Conservation (phyloP, 1,284 basidiomycete genomes). For the Apiotrichum porosum region DNA sequence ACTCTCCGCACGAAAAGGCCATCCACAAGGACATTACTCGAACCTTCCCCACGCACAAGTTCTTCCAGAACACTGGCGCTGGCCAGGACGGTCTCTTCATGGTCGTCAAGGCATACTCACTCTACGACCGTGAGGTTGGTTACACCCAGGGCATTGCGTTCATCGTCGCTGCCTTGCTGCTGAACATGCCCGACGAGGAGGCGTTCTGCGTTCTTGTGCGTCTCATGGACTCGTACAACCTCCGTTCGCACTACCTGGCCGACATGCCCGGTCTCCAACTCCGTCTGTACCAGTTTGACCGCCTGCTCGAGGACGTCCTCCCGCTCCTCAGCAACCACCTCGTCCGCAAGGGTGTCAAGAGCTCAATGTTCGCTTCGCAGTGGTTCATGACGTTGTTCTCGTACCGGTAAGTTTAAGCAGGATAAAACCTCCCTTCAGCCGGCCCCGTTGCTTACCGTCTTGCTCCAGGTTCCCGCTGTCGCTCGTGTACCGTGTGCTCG, state of each 20-base stretch:
- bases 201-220: constrained; percentile 94
- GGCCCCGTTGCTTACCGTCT: no score
- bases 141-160: constrained; percentile 97
- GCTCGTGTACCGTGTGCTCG: constrained; percentile 87
- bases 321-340: constrained; percentile 90
- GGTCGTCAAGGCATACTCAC: constrained; percentile 92
- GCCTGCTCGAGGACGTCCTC: constrained; percentile 83
- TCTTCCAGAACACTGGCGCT: constrained; percentile 80
- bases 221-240: constrained; percentile 94
- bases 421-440: no score
- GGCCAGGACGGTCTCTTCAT: constrained; percentile 97
- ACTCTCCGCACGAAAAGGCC: constrained; percentile 84
- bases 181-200: constrained; percentile 99
- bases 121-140: constrained; percentile 92
- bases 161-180: constrained; percentile 83
- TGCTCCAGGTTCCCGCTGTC: constrained; percentile 79
- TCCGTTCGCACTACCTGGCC: constrained; percentile 91
- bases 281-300: constrained; percentile 85
- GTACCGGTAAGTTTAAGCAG: constrained; percentile 60
- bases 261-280: constrained; percentile 97
- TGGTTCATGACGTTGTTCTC: constrained; percentile 99
- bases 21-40: constrained; percentile 86
- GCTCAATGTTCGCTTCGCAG: constrained; percentile 90
- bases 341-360: constrained; percentile 85
- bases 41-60: constrained; percentile 97